Evolutionary conservation across 2,329 filamentous ascomycete species (phyloP).

Genomic region (Monosporascus sp.): DNA sequence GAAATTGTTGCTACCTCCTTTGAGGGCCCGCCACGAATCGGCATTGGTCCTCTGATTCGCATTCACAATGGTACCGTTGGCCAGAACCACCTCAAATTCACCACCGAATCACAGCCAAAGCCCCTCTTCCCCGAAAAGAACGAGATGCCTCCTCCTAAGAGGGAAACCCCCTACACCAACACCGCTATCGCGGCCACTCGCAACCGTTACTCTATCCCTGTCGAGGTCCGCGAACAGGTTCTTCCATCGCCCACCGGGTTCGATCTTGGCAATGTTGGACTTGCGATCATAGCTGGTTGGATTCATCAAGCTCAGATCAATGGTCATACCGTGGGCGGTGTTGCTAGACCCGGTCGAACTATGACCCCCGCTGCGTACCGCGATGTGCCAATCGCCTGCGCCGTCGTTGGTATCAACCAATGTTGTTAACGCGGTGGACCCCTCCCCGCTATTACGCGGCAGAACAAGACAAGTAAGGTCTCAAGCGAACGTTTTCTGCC

Average conservation of each 20-base stretch:
- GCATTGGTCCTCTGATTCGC: constrained; percentile 30
- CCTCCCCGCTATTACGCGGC: constrained; percentile 15
- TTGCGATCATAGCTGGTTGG: constrained; percentile 23
- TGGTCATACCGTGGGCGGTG: constrained; percentile 35
- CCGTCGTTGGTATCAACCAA: constrained; percentile 12
- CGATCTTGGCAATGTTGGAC: constrained; percentile 26
- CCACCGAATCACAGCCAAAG: constrained; percentile 34
- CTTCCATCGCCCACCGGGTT: constrained; percentile 23
- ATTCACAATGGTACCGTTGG: constrained; percentile 34
- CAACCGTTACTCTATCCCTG: constrained; percentile 14
- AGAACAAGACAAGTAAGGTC: constrained; percentile 20
- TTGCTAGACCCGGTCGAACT: constrained; percentile 37
- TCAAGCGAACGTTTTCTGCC: constrained; percentile 14
- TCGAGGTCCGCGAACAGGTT: constrained; percentile 20
- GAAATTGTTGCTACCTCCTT: constrained; percentile 43
- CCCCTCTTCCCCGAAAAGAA: constrained; percentile 22
- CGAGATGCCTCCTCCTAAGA: constrained; percentile 22
- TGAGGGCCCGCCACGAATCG: constrained; percentile 41
- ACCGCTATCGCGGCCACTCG: constrained; percentile 22
- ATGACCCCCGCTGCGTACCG: constrained; percentile 46
- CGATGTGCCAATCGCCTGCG: constrained; percentile 31
- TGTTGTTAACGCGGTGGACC: constrained; percentile 13
- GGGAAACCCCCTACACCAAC: constrained; percentile 28
- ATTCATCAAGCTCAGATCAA: constrained; percentile 36
- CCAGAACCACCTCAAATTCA: constrained; percentile 38